phyloP scores from a whole-genome alignment of 768 basidiomycete species.

The Mycena crocata region DNA sequence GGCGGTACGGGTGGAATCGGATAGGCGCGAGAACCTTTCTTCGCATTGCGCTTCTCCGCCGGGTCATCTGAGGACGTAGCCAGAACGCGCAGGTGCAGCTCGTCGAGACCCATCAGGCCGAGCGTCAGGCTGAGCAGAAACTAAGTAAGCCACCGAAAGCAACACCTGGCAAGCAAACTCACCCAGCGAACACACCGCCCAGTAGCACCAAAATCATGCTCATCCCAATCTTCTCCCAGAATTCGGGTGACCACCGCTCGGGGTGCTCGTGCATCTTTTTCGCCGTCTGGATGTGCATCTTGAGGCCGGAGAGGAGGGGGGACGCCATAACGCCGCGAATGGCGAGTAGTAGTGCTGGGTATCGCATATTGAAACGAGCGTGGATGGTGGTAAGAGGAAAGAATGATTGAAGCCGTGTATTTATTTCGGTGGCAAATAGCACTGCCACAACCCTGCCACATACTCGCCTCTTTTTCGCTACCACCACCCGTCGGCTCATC shows the following conservation, averaged over 20 bases:
- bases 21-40: constrained; percentile 63
- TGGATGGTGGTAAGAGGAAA: too few relatives aligned
- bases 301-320: constrained; percentile 8
- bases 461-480: too few relatives aligned
- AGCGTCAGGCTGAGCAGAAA: constrained; percentile 76
- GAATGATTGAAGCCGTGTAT: too few relatives aligned
- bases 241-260: constrained; percentile 44
- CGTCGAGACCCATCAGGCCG: constrained; percentile 94
- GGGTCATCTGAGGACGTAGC: constrained; percentile 83
- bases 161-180: constrained; percentile 34
- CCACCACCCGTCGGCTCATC: too few relatives aligned
- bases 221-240: constrained; percentile 78
- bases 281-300: constrained; percentile 3
- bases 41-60: constrained; percentile 75
- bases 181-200: constrained; percentile 96
- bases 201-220: constrained; percentile 78
- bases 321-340: neutral
- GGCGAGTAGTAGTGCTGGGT: neutral
- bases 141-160: neutral
- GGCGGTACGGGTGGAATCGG: neutral
- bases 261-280: constrained; percentile 20
- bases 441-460: too few relatives aligned
- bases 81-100: constrained; percentile 89
- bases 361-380: neutral
- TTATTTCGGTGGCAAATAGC: too few relatives aligned